These are phyloP conservation scores for Solanum rostratum DNA, from an alignment of 257 asterid species.

Conservation along the genomic window DNA sequence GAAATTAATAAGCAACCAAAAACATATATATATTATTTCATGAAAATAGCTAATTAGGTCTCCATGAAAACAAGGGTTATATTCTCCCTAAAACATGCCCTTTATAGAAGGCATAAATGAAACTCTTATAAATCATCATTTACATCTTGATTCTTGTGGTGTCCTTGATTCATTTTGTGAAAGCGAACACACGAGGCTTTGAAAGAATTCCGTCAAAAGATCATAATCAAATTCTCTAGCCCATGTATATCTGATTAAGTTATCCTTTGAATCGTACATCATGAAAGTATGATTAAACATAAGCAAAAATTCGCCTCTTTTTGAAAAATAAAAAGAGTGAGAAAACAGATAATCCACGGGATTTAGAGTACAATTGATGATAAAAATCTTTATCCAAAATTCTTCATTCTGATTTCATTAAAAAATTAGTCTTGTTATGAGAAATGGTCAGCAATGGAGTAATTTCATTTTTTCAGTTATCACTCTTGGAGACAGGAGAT, in stretches of 20 bases:
- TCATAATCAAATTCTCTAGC: neutral
- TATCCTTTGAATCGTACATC: neutral
- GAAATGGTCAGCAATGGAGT: no score
- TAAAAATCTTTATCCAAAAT: neutral
- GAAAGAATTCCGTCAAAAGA: neutral
- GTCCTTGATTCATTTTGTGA: neutral
- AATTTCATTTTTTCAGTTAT: no score
- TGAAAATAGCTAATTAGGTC: neutral
- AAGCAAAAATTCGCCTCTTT: neutral
- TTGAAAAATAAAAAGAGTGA: neutral
- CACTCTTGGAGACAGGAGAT: neutral
- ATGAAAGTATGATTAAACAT: neutral
- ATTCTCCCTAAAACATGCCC: neutral
- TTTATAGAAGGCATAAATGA: neutral
- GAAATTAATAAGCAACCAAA: neutral
- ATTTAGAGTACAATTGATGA: neutral
- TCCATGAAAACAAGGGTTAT: neutral
- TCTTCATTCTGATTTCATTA: neutral
- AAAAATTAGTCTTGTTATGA: no score
- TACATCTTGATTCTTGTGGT: neutral
- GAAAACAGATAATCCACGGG: neutral
- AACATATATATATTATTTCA: neutral
- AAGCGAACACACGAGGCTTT: neutral
- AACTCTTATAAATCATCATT: neutral
- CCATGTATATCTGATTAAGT: neutral